Evolutionary conservation across 208 protist species (phyloP).

Genomic region (Leishmania lainsoni): DNA sequence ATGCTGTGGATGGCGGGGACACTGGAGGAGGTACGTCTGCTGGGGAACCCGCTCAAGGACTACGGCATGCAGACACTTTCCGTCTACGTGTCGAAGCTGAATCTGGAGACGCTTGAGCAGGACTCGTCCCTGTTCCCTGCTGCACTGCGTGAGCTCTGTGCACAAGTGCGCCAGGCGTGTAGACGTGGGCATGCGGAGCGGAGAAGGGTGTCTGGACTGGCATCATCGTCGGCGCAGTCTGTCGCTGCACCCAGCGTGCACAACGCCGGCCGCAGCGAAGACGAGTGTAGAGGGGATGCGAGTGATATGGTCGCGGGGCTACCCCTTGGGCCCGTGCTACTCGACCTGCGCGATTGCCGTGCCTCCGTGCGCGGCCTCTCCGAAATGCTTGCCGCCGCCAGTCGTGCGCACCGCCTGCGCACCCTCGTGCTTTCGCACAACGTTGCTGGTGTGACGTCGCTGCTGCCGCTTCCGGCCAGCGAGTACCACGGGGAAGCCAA

Average conservation of each 20-base stretch:
- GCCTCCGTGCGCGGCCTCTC: slow-evolving; percentile 66
- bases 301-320: slow-evolving; percentile 10
- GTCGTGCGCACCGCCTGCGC: slow-evolving; percentile 55
- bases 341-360: slow-evolving; percentile 66
- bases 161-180: not conserved
- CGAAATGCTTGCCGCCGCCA: slow-evolving; percentile 62
- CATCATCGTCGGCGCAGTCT: not conserved
- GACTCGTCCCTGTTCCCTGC: slow-evolving; percentile 50
- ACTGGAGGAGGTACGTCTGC: slow-evolving; percentile 61
- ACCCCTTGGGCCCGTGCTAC: slow-evolving; percentile 53
- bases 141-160: slow-evolving; percentile 21
- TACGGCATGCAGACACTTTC: slow-evolving; percentile 79
- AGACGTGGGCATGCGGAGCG: not conserved
- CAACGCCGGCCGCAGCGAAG: not conserved
- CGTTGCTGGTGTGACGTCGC: slow-evolving; percentile 29
- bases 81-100: slow-evolving; percentile 71
- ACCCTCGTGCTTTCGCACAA: slow-evolving; percentile 49
- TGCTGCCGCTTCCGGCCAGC: slow-evolving; percentile 27
- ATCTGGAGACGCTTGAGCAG: slow-evolving; percentile 25
- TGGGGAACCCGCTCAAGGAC: slow-evolving; percentile 69
- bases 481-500: slow-evolving; percentile 13
- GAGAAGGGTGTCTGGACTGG: not conserved
- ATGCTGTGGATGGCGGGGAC: slow-evolving; percentile 65
- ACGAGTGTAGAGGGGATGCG: not conserved
- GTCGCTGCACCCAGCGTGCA: not conserved